Conservation (phyloP, 1,284 basidiomycete genomes). For the Austroboletus novae-zelandiae region DNA sequence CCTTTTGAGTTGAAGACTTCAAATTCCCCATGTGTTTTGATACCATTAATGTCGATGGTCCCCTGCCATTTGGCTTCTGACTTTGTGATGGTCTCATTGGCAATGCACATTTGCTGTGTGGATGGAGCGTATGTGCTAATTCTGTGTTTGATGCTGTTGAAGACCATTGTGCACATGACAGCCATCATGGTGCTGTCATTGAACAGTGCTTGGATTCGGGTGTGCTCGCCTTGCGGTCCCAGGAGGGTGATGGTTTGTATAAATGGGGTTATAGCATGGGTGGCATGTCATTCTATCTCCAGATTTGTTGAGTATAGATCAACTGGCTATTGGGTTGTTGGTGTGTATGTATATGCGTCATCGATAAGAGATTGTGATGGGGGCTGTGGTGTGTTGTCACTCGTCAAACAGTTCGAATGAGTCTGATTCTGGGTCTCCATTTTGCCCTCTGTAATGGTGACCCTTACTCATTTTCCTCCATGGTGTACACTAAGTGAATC, state of each 20-base stretch:
- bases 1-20: background rate
- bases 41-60: background rate
- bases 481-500: no score
- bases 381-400: no score
- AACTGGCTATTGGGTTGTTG: background rate
- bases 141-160: background rate
- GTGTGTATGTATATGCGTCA: no score
- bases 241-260: background rate
- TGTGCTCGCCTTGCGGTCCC: background rate
- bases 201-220: background rate
- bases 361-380: no score
- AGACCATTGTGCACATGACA: background rate
- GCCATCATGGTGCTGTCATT: background rate
- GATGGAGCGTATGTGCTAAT: background rate
- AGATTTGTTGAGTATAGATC: background rate
- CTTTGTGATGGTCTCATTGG: background rate
- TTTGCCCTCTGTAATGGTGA: no score
- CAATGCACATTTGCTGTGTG: background rate
- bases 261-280: background rate
- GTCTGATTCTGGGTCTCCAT: no score
- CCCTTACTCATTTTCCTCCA: no score
- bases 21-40: background rate
- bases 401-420: no score
- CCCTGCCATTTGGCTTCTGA: background rate
- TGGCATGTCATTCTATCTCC: background rate